phyloP scores from a whole-genome alignment of 2,329 filamentous ascomycete genomes.

The Clonostachys byssicola region DNA sequence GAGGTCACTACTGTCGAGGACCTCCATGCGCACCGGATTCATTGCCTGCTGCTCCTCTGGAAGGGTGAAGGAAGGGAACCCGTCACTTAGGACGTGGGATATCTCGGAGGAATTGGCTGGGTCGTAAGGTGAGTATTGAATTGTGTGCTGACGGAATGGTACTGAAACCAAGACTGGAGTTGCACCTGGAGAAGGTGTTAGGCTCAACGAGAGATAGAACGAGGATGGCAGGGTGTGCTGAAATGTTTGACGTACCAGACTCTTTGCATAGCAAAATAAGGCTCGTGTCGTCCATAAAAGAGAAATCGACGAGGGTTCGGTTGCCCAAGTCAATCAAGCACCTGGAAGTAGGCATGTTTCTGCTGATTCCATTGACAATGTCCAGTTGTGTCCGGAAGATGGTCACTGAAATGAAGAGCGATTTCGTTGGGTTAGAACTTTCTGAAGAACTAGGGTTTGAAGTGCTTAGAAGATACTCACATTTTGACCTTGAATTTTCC shows the following conservation, averaged over 20 bases:
- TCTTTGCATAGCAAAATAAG: constrained; percentile 55
- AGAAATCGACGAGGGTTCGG: constrained; percentile 53
- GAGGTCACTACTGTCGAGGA: constrained; percentile 35
- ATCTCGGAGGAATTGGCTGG: constrained; percentile 6
- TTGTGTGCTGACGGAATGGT: constrained; percentile 3
- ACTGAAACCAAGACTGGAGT: no score
- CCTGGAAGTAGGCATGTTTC: constrained; percentile 27
- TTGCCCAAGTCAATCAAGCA: constrained; percentile 34
- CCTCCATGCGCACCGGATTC: constrained; percentile 45
- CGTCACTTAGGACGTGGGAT: constrained; percentile 5
- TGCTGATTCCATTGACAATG: constrained; percentile 57
- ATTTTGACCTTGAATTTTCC: constrained; percentile 13
- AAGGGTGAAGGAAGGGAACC: constrained; percentile 14
- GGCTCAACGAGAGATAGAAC: no score
- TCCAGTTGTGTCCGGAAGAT: constrained; percentile 49
- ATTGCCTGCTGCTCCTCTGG: constrained; percentile 16
- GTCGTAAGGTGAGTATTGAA: constrained; percentile 30
- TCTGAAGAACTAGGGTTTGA: no score
- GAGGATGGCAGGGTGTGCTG: no score
- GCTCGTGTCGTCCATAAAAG: constrained; percentile 60
- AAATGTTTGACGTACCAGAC: constrained; percentile 19
- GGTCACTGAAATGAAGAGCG: constrained; percentile 35
- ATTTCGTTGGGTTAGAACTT: no score
- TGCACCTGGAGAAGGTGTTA: no score
- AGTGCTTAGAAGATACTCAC: no score